These are phyloP conservation scores for Monilinia fructigena DNA, from an alignment of 2,329 filamentous ascomycete species.

Conservation along the genomic window DNA sequence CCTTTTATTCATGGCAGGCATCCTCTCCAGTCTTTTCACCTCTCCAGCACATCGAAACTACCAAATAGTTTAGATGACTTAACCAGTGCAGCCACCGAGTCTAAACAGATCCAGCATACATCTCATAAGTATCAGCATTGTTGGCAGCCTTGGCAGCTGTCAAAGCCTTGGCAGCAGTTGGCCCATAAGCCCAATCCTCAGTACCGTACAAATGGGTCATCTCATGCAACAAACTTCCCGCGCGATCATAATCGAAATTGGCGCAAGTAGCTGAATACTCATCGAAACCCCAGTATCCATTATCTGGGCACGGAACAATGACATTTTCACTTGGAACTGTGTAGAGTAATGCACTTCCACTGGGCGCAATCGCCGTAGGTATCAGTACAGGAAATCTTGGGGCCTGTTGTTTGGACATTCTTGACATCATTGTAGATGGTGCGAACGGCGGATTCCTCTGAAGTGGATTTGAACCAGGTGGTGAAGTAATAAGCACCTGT, in stretches of 20 bases:
- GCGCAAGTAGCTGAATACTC: constrained; percentile 29
- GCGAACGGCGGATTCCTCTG: constrained; percentile 28
- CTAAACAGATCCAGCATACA: constrained; percentile 33
- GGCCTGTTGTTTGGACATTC: constrained; percentile 31
- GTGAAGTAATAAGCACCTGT: constrained; percentile 30
- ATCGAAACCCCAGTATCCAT: constrained; percentile 32
- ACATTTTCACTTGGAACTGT: constrained; percentile 30
- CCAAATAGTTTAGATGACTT: not conserved
- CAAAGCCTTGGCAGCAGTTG: constrained; percentile 28
- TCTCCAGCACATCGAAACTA: not conserved
- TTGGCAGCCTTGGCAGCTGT: constrained; percentile 28
- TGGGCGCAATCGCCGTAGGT: constrained; percentile 29
- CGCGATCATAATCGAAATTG: constrained; percentile 33
- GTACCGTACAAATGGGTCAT: constrained; percentile 34
- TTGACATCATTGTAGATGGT: constrained; percentile 31
- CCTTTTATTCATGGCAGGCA: not conserved
- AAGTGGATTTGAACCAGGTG: constrained; percentile 33
- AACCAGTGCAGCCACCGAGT: constrained; percentile 30
- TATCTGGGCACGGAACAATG: constrained; percentile 33
- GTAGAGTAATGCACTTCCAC: constrained; percentile 32
- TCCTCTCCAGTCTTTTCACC: not conserved
- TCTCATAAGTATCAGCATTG: constrained; percentile 36
- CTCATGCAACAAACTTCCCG: constrained; percentile 32
- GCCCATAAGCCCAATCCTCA: constrained; percentile 33
- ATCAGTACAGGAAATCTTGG: constrained; percentile 31